Evolutionary conservation across 305 asterid genomes (phyloP), one percentile per base, ranked within the genome.

Genomic region (Fraxinus nigra): DNA sequence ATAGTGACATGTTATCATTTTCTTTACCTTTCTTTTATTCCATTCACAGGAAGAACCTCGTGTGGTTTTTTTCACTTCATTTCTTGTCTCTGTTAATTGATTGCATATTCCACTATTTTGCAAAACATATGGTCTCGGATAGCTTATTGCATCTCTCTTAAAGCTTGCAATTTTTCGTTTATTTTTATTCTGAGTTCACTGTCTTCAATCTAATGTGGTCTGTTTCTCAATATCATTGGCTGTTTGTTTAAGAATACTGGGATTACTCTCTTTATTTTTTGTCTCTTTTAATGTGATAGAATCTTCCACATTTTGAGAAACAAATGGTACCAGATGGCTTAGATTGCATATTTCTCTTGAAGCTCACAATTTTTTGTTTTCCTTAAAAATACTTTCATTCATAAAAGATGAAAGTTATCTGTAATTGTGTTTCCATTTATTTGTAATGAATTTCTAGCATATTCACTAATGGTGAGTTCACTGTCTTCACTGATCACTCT

Each of bases 211-310:
- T 63, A 4, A 63, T 63, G n/a, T 63, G n/a, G 33, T 32, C 6
- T 18, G 6, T n/a, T 33, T 43, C 61, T 37, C 16, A 7, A 28
- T 72, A 46, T 65, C 34, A 38, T 40, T 46, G 20, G 38, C 73
- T 35, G 51, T 80, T 81, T 46, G 81, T 81, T 59, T 59, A 59
- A 59, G 69, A 59, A 20, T 59, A 59, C 69, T 59, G 4, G 69
- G 69, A 59, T 59, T 59, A 20, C 69, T 59, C 69, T 59, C 69
- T 20, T 20, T 59, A 59, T 59, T 20, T 59, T 10, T 59, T 20
- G 30, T 59, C 69, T 59, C 13, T 56, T 4, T 59, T 59, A 7
- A 2, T 59, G 69, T 59, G 69, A 20, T 59, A 18, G 69, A 59
- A 20, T 20, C 30, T 20, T 59, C 69, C 69, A 20, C 69, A 59